Percentiles rank a stretch among this genome's conserved stretches.
Evolutionary conservation across 768 basidiomycete species (phyloP).

Genomic region (Filobasidium floriforme): DNA sequence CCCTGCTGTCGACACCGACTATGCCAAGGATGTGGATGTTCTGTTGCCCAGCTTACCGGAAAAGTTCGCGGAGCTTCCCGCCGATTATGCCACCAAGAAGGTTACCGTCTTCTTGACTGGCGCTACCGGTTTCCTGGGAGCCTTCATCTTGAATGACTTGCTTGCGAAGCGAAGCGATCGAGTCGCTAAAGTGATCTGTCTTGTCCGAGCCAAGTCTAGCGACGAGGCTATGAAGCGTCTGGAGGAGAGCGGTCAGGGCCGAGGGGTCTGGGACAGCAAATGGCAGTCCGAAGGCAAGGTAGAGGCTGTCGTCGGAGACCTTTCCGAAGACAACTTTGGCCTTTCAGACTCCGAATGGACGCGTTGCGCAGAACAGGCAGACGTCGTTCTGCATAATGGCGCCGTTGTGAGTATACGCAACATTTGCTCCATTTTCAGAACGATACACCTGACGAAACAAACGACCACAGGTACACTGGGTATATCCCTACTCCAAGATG

Average conservation of each 20-base stretch:
- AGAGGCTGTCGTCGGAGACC: constrained; percentile 76
- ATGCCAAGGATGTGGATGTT: constrained; percentile 67
- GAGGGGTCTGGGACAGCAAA: constrained; percentile 77
- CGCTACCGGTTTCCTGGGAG: constrained; percentile 92
- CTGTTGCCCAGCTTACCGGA: constrained; percentile 56
- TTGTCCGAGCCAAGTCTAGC: constrained; percentile 66
- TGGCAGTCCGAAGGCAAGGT: constrained; percentile 66
- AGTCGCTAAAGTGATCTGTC: constrained; percentile 80
- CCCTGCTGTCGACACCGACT: constrained; percentile 51
- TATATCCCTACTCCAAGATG: constrained; percentile 91
- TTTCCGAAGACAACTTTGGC: constrained; percentile 68
- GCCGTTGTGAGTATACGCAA: constrained; percentile 64
- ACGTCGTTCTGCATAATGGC: constrained; percentile 86
- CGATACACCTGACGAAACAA: too few relatives aligned
- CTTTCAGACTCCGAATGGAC: constrained; percentile 60
- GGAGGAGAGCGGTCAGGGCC: constrained; percentile 62
- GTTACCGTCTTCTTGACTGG: constrained; percentile 90
- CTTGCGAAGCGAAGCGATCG: constrained; percentile 53
- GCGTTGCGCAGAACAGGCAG: constrained; percentile 61
- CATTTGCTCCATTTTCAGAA: too few relatives aligned
- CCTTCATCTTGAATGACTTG: constrained; percentile 77
- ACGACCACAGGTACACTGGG: constrained; percentile 99
- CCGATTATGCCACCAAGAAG: constrained; percentile 53
- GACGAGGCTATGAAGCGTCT: constrained; percentile 64
- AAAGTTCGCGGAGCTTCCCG: constrained; percentile 58